Evolutionary conservation across 2,329 filamentous ascomycete genomes (phyloP).

Genomic region (Aspergillus sp.): DNA sequence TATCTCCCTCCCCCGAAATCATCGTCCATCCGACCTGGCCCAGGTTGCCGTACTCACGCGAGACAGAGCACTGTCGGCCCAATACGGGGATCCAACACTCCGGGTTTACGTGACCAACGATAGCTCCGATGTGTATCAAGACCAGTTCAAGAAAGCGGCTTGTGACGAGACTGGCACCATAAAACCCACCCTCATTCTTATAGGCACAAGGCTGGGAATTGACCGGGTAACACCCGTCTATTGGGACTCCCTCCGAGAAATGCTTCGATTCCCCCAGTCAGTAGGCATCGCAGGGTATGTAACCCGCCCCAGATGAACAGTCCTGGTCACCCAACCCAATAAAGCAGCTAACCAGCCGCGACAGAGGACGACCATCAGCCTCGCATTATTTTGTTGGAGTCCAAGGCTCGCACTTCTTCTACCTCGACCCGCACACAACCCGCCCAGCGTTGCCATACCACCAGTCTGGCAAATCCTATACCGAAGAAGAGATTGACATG

Average conservation of each 20-base stretch:
- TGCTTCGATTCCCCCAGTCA: constrained; percentile 86
- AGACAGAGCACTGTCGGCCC: constrained; percentile 69
- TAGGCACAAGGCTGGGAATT: constrained; percentile 86
- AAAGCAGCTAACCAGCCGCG: constrained; percentile 9
- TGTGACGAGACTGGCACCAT: constrained; percentile 66
- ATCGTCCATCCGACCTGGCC: background rate
- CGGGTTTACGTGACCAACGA: constrained; percentile 88
- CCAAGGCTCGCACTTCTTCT: constrained; percentile 81
- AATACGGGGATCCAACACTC: constrained; percentile 61
- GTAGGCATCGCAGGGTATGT: constrained; percentile 88
- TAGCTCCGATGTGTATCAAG: constrained; percentile 88
- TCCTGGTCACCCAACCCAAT: background rate
- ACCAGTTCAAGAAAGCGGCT: constrained; percentile 77
- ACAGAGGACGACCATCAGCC: constrained; percentile 83
- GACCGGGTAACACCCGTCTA: constrained; percentile 94
- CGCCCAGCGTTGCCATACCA: constrained; percentile 70
- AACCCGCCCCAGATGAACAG: background rate
- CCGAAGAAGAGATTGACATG: constrained; percentile 70
- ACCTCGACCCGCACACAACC: constrained; percentile 90
- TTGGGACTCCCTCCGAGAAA: constrained; percentile 85
- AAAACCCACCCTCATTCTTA: constrained; percentile 80
- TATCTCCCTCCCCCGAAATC: constrained; percentile 30
- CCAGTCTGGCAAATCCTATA: constrained; percentile 50
- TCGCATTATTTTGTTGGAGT: constrained; percentile 76
- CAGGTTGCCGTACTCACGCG: constrained; percentile 7